These are phyloP conservation scores for Phyllosticta paracitricarpa DNA, from an alignment of 2,329 filamentous ascomycete genomes.

Conservation along the genomic window DNA sequence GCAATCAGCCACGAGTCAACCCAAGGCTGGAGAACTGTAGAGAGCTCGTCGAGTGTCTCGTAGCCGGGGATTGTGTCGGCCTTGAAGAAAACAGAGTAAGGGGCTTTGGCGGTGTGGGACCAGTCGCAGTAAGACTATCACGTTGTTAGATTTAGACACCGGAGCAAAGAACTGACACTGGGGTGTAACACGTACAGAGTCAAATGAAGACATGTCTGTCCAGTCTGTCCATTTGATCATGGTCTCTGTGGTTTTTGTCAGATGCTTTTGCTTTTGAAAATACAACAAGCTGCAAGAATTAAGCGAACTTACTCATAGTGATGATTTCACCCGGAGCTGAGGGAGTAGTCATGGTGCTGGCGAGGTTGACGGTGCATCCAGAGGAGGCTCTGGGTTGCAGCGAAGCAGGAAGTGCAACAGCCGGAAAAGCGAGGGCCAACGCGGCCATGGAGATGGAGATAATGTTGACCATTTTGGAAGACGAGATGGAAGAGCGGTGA, in stretches of 20 bases:
- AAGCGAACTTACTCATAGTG: conserved; percentile 1
- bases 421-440: neutral
- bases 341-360: neutral
- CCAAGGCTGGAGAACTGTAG: conserved; percentile 1
- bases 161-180: too few species aligned
- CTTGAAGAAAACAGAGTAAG: conserved; percentile 8
- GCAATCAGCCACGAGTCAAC: conserved; percentile 5
- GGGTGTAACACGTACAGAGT: neutral
- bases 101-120: neutral
- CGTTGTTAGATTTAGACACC: neutral
- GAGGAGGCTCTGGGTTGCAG: neutral
- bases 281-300: neutral
- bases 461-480: neutral
- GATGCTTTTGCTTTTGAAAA: neutral
- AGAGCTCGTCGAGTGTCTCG: neutral
- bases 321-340: conserved; percentile 2
- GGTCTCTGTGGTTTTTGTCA: neutral
- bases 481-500: neutral
- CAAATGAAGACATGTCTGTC: neutral
- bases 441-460: neutral
- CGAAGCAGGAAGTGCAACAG: neutral
- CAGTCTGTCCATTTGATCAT: conserved; percentile 8
- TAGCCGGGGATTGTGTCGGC: conserved; percentile 8
- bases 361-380: conserved; percentile 1
- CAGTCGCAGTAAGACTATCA: conserved; percentile 7